Evolutionary conservation across 768 basidiomycete species (phyloP).

Genomic region (Arthromyces matolae): DNA sequence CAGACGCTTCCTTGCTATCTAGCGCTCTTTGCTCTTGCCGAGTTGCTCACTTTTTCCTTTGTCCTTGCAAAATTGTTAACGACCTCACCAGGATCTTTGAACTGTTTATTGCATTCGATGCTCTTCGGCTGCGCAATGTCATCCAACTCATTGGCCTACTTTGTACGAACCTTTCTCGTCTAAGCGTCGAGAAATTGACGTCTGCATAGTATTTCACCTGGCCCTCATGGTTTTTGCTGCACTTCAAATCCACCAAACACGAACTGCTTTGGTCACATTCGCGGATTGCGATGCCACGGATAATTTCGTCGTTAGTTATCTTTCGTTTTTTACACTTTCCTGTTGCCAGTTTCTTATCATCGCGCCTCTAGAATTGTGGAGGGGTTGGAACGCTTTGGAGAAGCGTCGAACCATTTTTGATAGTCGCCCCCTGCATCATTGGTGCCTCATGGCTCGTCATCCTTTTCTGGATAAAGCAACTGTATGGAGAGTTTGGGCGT

Average conservation of each 20-base stretch:
- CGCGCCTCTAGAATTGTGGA: conserved; percentile 37
- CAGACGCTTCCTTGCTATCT: conserved; percentile 84
- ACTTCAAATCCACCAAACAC: conserved; percentile 78
- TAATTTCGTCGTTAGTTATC: conserved; percentile 37
- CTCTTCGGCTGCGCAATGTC: conserved; percentile 72
- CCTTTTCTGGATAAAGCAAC: conserved; percentile 63
- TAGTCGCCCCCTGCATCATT: conserved; percentile 71
- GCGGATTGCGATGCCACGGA: conserved; percentile 30
- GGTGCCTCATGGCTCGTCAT: conserved; percentile 62
- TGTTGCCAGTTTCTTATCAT: background rate
- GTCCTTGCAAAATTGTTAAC: conserved; percentile 5
- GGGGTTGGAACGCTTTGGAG: conserved; percentile 56
- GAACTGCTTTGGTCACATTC: conserved; percentile 46
- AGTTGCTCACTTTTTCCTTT: conserved; percentile 41
- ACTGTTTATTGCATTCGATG: conserved; percentile 77
- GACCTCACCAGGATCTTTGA: conserved; percentile 65
- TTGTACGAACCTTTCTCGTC: conserved; percentile 34
- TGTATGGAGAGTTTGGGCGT: conserved; percentile 83
- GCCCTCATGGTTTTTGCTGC: conserved; percentile 72
- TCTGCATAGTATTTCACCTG: conserved; percentile 61
- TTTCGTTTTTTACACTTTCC: background rate
- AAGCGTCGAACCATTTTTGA: conserved; percentile 60
- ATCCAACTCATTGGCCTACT: conserved; percentile 77
- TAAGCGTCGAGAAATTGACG: background rate
- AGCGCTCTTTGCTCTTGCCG: conserved; percentile 77